These are phyloP conservation scores for Oryza glumipatula DNA, from an alignment of 176 grass and related monocot species.

Conservation along the genomic window DNA sequence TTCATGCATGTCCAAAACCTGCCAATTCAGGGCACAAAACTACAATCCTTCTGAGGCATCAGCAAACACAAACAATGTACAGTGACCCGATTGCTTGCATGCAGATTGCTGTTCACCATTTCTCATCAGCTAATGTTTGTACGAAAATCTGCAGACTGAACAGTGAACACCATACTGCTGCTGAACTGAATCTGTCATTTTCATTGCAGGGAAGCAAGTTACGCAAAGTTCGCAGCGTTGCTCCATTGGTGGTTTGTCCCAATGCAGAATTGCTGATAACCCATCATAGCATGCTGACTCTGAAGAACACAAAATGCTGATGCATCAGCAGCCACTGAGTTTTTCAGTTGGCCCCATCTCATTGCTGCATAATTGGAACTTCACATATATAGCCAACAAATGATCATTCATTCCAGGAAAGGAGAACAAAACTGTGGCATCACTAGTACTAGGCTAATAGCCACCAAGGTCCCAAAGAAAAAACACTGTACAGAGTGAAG, in stretches of 20 bases:
- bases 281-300: constrained; percentile 53
- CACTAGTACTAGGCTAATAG: background rate
- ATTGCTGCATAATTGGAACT: constrained; percentile 47
- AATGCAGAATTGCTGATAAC: constrained; percentile 41
- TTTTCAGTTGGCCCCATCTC: constrained; percentile 44
- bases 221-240: constrained; percentile 28
- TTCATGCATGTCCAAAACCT: constrained; percentile 26
- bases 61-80: background rate
- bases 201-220: constrained; percentile 45
- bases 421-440: constrained; percentile 44
- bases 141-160: background rate
- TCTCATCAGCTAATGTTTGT: background rate
- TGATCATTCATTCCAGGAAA: constrained; percentile 49
- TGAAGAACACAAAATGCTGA: constrained; percentile 48
- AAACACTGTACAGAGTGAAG: constrained; percentile 38
- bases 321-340: constrained; percentile 55
- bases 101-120: background rate
- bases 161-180: constrained; percentile 5
- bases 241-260: constrained; percentile 23
- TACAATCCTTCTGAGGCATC: background rate
- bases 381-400: constrained; percentile 37
- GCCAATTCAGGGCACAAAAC: constrained; percentile 2
- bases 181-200: constrained; percentile 35
- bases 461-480: constrained; percentile 6
- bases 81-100: constrained; percentile 17